These are phyloP conservation scores for Suillus brevipes DNA, from an alignment of 768 basidiomycete species.

Conservation along the genomic window DNA sequence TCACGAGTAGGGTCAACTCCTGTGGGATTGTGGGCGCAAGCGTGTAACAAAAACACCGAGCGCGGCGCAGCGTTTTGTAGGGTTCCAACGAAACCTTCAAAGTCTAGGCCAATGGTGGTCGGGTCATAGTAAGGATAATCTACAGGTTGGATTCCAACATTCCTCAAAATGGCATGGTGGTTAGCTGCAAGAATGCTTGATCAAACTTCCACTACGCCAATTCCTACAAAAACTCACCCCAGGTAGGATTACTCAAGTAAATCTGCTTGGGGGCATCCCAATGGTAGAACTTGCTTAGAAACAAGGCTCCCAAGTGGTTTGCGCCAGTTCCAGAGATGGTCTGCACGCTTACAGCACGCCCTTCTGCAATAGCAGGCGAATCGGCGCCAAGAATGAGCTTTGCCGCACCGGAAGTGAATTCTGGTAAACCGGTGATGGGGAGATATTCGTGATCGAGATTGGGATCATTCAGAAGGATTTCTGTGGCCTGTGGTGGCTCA, in stretches of 20 bases:
- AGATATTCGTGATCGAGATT: slow-evolving; percentile 90
- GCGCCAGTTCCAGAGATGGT: slow-evolving; percentile 97
- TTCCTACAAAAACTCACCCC: slow-evolving; percentile 51
- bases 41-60: slow-evolving; percentile 89
- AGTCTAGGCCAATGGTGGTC: slow-evolving; percentile 85
- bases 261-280: slow-evolving; percentile 66
- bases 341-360: slow-evolving; percentile 78
- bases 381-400: slow-evolving; percentile 77
- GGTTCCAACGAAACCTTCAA: slow-evolving; percentile 59
- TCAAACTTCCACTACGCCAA: slow-evolving; percentile 4
- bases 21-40: slow-evolving; percentile 96
- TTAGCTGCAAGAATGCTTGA: slow-evolving; percentile 51
- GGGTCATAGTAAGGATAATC: slow-evolving; percentile 95
- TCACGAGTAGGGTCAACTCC: slow-evolving; percentile 90
- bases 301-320: slow-evolving; percentile 88
- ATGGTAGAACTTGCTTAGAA: slow-evolving; percentile 80
- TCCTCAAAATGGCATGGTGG: slow-evolving; percentile 88
- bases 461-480: slow-evolving; percentile 65
- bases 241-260: slow-evolving; percentile 90
- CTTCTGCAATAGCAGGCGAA: slow-evolving; percentile 68
- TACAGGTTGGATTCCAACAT: slow-evolving; percentile 84
- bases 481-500: slow-evolving; percentile 57
- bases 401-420: slow-evolving; percentile 80
- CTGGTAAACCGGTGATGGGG: slow-evolving; percentile 84
- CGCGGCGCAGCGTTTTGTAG: slow-evolving; percentile 66